These are phyloP conservation scores for Pseudisothecium myosuroides DNA, from an alignment of 225 moss, liverwort and hornwort genomes.

Conservation along the genomic window DNA sequence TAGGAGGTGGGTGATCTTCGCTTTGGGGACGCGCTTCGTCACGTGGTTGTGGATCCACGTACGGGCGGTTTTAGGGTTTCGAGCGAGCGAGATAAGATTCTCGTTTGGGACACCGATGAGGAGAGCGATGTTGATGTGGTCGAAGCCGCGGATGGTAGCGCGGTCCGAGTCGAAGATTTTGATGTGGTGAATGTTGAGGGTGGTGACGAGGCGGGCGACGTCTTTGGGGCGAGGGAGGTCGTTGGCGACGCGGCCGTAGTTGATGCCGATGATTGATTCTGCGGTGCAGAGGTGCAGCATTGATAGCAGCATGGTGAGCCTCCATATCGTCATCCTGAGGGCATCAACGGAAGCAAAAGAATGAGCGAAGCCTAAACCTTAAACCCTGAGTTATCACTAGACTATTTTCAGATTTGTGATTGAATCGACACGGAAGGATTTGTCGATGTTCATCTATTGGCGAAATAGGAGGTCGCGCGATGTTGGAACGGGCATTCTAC, in stretches of 20 bases:
- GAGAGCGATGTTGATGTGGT: conserved; percentile 24
- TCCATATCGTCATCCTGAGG: conserved; percentile 3
- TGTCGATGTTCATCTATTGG: neutral
- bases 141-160: conserved; percentile 39
- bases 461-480: neutral
- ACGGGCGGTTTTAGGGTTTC: conserved; percentile 18
- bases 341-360: neutral
- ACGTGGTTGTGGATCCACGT: conserved; percentile 65
- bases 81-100: conserved; percentile 33
- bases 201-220: conserved; percentile 30
- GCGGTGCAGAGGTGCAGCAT: neutral
- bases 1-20: conserved; percentile 43
- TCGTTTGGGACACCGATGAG: conserved; percentile 53
- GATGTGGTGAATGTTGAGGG: conserved; percentile 30
- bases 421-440: neutral
- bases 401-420: neutral
- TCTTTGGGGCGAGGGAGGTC: conserved; percentile 39
- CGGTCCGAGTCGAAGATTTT: conserved; percentile 62
- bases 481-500: neutral
- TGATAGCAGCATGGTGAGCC: neutral
- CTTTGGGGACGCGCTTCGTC: conserved; percentile 20
- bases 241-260: conserved; percentile 65
- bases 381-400: neutral
- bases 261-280: conserved; percentile 43
- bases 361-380: neutral